These are phyloP conservation scores for Magnolia sinica DNA, from an alignment of 164 flowering plant genomes.

Conservation along the genomic window DNA sequence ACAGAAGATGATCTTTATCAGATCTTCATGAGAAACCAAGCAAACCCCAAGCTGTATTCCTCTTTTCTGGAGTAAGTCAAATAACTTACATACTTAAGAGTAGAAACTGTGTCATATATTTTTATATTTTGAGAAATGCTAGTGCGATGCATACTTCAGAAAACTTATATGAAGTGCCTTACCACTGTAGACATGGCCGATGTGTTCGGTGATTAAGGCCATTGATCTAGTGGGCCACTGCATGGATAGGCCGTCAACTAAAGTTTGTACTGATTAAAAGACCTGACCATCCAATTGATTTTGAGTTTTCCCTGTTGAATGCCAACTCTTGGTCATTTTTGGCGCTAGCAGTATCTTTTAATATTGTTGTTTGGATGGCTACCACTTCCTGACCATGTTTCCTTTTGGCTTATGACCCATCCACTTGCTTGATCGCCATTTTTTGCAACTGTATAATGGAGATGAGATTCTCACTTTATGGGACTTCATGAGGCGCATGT, in stretches of 20 bases:
- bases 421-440: neutral
- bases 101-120: neutral
- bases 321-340: neutral
- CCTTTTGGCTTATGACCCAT: neutral
- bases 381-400: neutral
- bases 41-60: slow-evolving; percentile 62
- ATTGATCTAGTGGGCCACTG: neutral
- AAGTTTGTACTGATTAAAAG: neutral
- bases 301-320: neutral
- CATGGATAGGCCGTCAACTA: neutral
- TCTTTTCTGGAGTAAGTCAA: slow-evolving; percentile 81
- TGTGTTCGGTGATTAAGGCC: neutral
- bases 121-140: neutral
- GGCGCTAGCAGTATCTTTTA: neutral
- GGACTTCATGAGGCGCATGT: no score
- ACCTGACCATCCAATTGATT: neutral
- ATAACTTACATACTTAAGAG: neutral
- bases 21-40: slow-evolving; percentile 66
- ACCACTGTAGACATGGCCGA: neutral
- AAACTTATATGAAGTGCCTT: neutral
- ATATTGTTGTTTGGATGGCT: neutral
- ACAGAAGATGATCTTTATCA: slow-evolving; percentile 67
- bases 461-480: no score
- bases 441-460: no score
- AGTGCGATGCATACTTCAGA: neutral